Base-by-base conservation (phyloP, 345 rosid species). In the Streptanthus diversifolius region DNA sequence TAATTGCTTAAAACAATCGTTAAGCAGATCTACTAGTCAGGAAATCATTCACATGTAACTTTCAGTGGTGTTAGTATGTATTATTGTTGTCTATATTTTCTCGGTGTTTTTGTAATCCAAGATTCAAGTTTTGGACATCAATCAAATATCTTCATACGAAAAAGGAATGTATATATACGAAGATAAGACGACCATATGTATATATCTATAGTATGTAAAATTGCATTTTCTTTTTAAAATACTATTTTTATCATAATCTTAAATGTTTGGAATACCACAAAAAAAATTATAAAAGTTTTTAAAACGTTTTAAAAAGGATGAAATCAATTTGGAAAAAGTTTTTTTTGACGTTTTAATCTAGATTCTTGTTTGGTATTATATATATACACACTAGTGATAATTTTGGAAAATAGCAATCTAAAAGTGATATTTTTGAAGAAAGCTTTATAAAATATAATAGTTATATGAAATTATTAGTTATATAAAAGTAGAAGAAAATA, bases 401-500 rank as follows among this genome's bases (percentile, higher is more conserved):
- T 32, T 56, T 56, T 9, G 18, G 1, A 37, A 36, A 37, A 17
- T n/a, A 11, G 12, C 36, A 58, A 21, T 21, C 1, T 19, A 21
- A 5, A 10, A 18, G 4, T 17, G 29, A 32, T 33, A 57, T 17
- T 5, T 21, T 14, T 12, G n/a, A 37, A 15, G 27, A 70, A 70
- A 35, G 27, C 8, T 37, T 15, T 62, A 14, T 19, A 21, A 27
- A 48, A 53, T 51, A 51, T 8, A 21, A 36, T 25, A 57, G 37
- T 56, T 25, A 55, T 39, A 21, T 33, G 45, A 65, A 71, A n/a
- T n/a, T n/a, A n/a, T n/a, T n/a, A n/a, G n/a, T n/a, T n/a, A n/a
- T n/a, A n/a, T n/a, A n/a, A n/a, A n/a, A n/a, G 71, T 21, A 47
- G 29, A 63, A 49, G 55, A 52, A 52, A 41, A 37, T 33, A 56